phyloP scores from a whole-genome alignment of 208 protist species.

The Willaertia magna region DNA sequence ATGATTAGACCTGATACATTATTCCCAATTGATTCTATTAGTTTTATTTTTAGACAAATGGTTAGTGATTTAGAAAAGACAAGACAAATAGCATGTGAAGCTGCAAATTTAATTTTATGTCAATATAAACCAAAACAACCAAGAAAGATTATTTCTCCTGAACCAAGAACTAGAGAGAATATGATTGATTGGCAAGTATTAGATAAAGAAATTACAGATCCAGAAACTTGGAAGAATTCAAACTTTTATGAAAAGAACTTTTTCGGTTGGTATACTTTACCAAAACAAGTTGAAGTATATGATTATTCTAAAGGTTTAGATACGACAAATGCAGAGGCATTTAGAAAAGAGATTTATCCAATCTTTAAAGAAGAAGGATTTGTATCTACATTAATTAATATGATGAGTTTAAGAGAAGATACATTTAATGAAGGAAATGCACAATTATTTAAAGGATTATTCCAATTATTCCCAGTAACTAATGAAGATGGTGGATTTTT shows the following conservation, averaged over 20 bases:
- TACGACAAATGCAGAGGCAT: background rate
- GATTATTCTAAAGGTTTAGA: background rate
- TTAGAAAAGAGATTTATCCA: background rate
- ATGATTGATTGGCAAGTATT: background rate
- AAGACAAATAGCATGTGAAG: background rate
- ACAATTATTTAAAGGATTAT: slow-evolving; percentile 4
- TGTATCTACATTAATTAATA: background rate
- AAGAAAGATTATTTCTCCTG: background rate
- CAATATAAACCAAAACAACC: background rate
- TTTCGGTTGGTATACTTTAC: background rate
- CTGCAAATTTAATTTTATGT: background rate
- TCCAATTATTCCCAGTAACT: background rate
- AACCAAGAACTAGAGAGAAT: background rate
- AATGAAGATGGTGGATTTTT: background rate
- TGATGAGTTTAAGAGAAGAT: background rate
- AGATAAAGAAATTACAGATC: background rate
- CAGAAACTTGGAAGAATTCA: background rate
- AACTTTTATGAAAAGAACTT: background rate
- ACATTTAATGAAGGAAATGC: background rate
- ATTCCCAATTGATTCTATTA: background rate
- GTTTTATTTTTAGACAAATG: background rate
- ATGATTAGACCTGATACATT: background rate
- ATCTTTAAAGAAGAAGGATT: background rate
- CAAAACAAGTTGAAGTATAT: background rate
- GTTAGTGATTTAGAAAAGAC: background rate